These are phyloP conservation scores for Mucor plumbeus DNA, from an alignment of 371 early-diverging fungal genomes.

Conservation along the genomic window DNA sequence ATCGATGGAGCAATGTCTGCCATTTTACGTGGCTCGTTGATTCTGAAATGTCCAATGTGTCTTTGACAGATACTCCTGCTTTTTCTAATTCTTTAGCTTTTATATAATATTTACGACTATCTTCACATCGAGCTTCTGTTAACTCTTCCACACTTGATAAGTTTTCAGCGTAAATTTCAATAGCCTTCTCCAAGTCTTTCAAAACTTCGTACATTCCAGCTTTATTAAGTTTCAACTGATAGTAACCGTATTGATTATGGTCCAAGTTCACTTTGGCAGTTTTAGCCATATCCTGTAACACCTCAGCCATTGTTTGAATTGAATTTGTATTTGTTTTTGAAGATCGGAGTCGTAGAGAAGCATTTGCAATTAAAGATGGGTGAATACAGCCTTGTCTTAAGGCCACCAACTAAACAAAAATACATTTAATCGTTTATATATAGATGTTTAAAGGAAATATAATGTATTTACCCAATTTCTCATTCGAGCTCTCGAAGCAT, in stretches of 20 bases:
- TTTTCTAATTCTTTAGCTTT: slow-evolving; percentile 16
- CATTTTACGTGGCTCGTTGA: slow-evolving; percentile 22
- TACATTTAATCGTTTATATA: background rate
- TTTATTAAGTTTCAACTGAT: slow-evolving; percentile 11
- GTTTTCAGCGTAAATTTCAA: slow-evolving; percentile 21
- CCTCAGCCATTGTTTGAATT: background rate
- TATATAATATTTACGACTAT: background rate
- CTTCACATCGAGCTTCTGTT: slow-evolving; percentile 2
- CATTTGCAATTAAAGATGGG: slow-evolving; percentile 33
- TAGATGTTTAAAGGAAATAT: background rate
- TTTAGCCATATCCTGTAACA: slow-evolving; percentile 9
- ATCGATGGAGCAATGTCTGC: slow-evolving; percentile 62
- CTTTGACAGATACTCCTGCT: slow-evolving; percentile 5
- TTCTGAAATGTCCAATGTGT: background rate
- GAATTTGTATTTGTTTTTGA: background rate
- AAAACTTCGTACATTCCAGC: slow-evolving; percentile 46
- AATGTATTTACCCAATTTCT: background rate
- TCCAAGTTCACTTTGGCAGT: slow-evolving; percentile 15
- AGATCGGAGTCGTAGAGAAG: background rate
- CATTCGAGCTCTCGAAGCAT: background rate
- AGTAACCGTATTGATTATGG: slow-evolving; percentile 13
- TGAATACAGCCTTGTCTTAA: slow-evolving; percentile 47
- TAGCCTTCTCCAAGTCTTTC: slow-evolving; percentile 22
- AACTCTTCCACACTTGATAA: slow-evolving; percentile 13
- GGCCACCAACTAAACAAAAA: slow-evolving; percentile 31